Base-by-base conservation (phyloP, 352 stramenopile genomes). In the Pythium phragmitis region DNA sequence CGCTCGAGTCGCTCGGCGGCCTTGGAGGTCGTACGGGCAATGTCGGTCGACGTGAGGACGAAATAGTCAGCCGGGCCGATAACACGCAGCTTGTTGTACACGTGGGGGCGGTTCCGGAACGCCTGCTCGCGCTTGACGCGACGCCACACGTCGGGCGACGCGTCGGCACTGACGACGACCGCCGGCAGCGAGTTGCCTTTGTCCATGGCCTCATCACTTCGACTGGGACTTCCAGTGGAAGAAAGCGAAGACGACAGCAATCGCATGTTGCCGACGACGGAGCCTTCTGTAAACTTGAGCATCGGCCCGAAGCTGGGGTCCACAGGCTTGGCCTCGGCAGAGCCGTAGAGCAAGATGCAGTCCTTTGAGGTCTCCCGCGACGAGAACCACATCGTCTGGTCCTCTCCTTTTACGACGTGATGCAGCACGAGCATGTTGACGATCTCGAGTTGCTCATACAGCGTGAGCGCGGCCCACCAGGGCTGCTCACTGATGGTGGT, bases 61-160 rank as follows among this genome's bases (percentile, higher is more conserved):
- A 73, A 68, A 59, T 66, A 73, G 46, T 73, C 66, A n/a, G 66
- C 66, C 11, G 66, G 66, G 3, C 66, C 66, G 8, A 55, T 57
- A 34, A 73, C 58, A 1, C n/a, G 46, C n/a, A 73, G 41, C 26
- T 73, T 73, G 60, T 58, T 73, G 56, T 73, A 73, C n/a, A 65
- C 47, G 12, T 66, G 48, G 5, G 59, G n/a, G 7, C 66, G 58
- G 46, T 73, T 73, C 16, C 66, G 66, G 47, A 73, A 73, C 16
- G 66, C 60, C 46, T 66, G 60, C 52, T 73, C 66, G 7, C 66
- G 66, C 51, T 73, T 73, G 33, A 73, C 66, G 7, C 66, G 66
- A 13, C 60, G 66, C 66, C 66, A 73, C 16, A 47, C 68, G 7
- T 63, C 56, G 16, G 59, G n/a, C n/a, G 66, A 65, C 1, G 64